Base-by-base conservation (phyloP, 192 early-diverging fungal species). In the Entomortierella parvispora region DNA sequence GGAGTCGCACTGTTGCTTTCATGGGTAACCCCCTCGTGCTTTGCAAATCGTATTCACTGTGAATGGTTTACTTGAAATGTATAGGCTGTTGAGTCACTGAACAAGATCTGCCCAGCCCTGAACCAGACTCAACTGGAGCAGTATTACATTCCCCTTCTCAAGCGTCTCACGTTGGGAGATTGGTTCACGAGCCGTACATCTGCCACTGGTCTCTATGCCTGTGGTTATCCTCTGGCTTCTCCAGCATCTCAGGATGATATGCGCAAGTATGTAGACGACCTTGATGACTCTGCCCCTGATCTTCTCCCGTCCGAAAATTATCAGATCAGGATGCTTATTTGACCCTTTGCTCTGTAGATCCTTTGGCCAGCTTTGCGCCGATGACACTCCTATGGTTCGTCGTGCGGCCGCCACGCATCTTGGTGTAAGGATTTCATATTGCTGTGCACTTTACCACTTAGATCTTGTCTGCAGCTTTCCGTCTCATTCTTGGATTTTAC, bases 321-420 rank as follows among this genome's bases (percentile, higher is more conserved):
- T 40, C 37, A 40, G 37, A 40, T 40, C 37, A 40, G 37, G 12
- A 40, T 40, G 37, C 37, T 40, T 40, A 40, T 12, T 40, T 14
- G 34, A 37, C 44, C 58, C 40, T 49, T 64, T 23, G 26, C 53
- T 34, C 46, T 20, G 29, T 65, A 94, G 86, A 69, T 69, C 93
- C 33, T 98, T 92, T 75, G 88, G 86, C 44, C 89, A 91, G 64
- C 87, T 99, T 34, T 91, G 91, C 74, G 83, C 90, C 68, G 98
- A 99, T 81, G 95, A 95, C 50, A 98, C 95, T 34, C 98, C 98
- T 15, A 99, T 99, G 98, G 97, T 97, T 64, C 90, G 97, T 66
- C 90, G 98, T 62, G 94, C 96, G 0, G 94, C 96, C 28, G 94
- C 95, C 22, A 94, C 93, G 28, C 86, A 93, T 66, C 79, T 96